These are phyloP conservation scores for Paramyrothecium sp. DNA, from an alignment of 2,329 filamentous ascomycete genomes.

Conservation along the genomic window DNA sequence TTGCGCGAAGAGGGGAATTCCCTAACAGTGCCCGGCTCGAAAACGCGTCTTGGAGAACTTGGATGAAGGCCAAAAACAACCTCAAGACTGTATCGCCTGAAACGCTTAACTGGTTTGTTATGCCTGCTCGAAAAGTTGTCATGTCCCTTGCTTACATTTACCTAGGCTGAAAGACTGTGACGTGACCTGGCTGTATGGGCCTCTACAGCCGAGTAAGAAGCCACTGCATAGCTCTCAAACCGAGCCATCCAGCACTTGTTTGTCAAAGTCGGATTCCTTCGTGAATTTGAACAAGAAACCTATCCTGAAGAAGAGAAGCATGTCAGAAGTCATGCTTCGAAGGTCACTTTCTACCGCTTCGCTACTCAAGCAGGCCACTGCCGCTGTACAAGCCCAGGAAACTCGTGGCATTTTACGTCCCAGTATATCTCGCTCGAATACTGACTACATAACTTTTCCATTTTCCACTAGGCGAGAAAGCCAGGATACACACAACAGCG, in stretches of 20 bases:
- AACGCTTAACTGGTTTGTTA: slow-evolving; percentile 82
- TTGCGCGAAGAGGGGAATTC: slow-evolving; percentile 75
- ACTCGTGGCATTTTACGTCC: slow-evolving; percentile 52
- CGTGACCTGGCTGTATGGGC: slow-evolving; percentile 96
- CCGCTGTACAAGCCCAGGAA: slow-evolving; percentile 80
- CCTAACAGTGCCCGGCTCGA: slow-evolving; percentile 80
- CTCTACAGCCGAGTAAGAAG: slow-evolving; percentile 71
- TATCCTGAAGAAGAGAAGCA: slow-evolving; percentile 93
- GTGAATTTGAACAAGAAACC: slow-evolving; percentile 72
- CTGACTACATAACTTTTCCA: slow-evolving; percentile 66
- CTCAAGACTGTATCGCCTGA: slow-evolving; percentile 88
- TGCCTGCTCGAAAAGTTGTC: neutral
- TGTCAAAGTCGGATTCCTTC: slow-evolving; percentile 62
- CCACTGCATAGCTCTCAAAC: slow-evolving; percentile 47
- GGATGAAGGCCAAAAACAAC: slow-evolving; percentile 89
- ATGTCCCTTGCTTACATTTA: slow-evolving; percentile 21
- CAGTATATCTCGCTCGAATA: slow-evolving; percentile 60
- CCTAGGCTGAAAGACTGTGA: slow-evolving; percentile 92
- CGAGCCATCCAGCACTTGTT: slow-evolving; percentile 36
- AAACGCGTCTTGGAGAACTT: slow-evolving; percentile 96
- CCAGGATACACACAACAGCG: slow-evolving; percentile 58
- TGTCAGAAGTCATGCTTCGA: slow-evolving; percentile 93
- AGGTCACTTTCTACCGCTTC: slow-evolving; percentile 85
- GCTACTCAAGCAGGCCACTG: slow-evolving; percentile 83
- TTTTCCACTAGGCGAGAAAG: slow-evolving; percentile 62